Base-by-base conservation (phyloP, 2,329 filamentous ascomycete genomes). In the Tolypocladium album region DNA sequence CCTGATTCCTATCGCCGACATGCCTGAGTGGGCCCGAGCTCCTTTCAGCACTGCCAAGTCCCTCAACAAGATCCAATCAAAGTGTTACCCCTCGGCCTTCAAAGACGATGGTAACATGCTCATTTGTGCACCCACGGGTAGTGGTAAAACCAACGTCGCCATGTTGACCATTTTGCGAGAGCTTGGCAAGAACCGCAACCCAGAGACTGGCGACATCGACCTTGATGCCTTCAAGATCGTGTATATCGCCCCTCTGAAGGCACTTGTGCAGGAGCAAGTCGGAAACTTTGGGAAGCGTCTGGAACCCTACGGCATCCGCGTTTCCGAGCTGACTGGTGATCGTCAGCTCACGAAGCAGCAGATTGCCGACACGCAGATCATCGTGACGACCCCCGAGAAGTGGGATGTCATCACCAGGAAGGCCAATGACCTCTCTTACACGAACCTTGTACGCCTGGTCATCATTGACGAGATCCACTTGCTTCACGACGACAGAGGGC, bases 361-460 rank as follows among this genome's bases (percentile, higher is more conserved):
- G 79, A 97, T 99, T 64, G 86, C 93, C 1, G 94, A 99, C 69
- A 99, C 94, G 0, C 93, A 99, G 72, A 88, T 99, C 67, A 99
- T 99, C 67, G 92, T 99, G 61, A 99, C 94, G 0, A 99, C 94
- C 0, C 94, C 94, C 24, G 94, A 99, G 75, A 99, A 99, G 77
- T 99, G 92, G 89, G 94, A 99, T 75, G 93, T 99, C 66, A 97
- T 99, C 67, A 99, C 95, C 7, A 86, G 95, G 75, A 99, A 99
- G 75, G 92, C 93, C 8, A 97, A 93, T 1, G 95, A 99, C 71
- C 85, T 94, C 59, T 96, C 92, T 67, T 99, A 99, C 75, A 99
- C 92, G 20, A 96, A 95, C 68, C 84, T 99, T n/a, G 94, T 99
- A 34, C 88, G 93, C 45, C 82, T 99, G 13, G 88, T 99, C 61